Percentiles rank a stretch among this genome's conserved stretches.
These are phyloP conservation scores for Eremochloa ophiuroides DNA, from an alignment of 176 grass and related monocot species.

Conservation along the genomic window DNA sequence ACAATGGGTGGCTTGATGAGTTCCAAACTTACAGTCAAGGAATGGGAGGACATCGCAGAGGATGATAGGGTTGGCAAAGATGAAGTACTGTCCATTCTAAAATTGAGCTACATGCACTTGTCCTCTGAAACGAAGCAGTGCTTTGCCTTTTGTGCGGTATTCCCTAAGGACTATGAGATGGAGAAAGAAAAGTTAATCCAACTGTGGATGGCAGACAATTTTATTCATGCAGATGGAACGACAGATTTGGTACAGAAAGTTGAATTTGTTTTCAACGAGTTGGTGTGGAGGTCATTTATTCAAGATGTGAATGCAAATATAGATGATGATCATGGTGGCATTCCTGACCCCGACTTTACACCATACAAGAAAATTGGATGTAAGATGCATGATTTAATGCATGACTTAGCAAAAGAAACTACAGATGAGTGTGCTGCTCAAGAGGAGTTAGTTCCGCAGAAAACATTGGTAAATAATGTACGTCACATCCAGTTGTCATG, in stretches of 20 bases:
- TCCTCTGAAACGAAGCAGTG: constrained; percentile 2
- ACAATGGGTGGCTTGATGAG: constrained; percentile 29
- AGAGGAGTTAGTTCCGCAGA: neutral
- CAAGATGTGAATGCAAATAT: neutral
- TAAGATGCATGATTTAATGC: constrained; percentile 33
- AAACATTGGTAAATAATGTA: neutral
- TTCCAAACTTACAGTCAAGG: neutral
- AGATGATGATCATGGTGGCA: rapidly evolving
- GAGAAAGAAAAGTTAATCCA: neutral
- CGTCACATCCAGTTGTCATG: neutral
- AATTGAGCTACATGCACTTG: neutral
- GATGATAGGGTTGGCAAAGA: neutral
- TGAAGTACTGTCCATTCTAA: neutral
- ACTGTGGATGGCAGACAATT: constrained; percentile 5
- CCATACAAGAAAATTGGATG: neutral
- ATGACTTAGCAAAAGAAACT: neutral
- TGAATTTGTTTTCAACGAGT: neutral
- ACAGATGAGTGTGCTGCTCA: neutral
- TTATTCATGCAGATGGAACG: neutral
- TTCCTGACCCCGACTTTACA: too few species aligned
- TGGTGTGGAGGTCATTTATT: constrained; percentile 29
- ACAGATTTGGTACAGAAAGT: neutral
- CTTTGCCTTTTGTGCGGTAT: constrained; percentile 15
- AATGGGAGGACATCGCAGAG: constrained; percentile 6
- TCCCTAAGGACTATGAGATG: neutral